Conservation (phyloP, 805 yeast genomes). For the Clavispora fructus region DNA sequence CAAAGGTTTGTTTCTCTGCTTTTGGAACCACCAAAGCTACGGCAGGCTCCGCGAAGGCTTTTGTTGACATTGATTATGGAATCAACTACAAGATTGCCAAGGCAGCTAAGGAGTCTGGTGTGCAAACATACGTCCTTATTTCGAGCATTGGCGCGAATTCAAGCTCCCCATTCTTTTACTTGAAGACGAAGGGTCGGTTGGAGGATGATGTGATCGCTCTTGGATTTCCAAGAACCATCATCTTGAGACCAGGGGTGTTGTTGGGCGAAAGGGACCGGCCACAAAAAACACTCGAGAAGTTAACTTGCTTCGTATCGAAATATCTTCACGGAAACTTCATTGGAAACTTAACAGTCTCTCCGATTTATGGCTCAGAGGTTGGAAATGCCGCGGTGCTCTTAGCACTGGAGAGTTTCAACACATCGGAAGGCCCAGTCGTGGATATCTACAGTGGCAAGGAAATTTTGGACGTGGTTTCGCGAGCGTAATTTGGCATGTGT, state of each 20-base stretch:
- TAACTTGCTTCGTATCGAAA: constrained; percentile 1
- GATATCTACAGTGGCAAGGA: constrained; percentile 17
- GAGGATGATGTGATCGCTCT: constrained; percentile 63
- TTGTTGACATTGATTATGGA: constrained; percentile 69
- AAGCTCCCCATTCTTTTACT: constrained; percentile 54
- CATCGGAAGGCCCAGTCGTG: constrained; percentile 16
- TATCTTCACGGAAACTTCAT: constrained; percentile 13
- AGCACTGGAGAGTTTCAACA: constrained; percentile 20
- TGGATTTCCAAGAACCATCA: constrained; percentile 65
- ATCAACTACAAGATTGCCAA: constrained; percentile 63
- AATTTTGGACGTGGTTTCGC: constrained; percentile 9
- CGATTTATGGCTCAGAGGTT: constrained; percentile 63
- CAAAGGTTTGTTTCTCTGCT: constrained; percentile 9
- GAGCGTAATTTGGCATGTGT: not conserved
- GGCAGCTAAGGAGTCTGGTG: constrained; percentile 68
- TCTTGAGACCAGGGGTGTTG: constrained; percentile 72
- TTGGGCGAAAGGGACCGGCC: constrained; percentile 54
- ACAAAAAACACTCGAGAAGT: constrained; percentile 28
- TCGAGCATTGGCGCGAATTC: constrained; percentile 62
- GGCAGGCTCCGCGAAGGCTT: constrained; percentile 66
- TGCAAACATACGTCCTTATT: constrained; percentile 61
- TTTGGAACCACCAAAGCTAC: constrained; percentile 16
- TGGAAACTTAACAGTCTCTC: constrained; percentile 18
- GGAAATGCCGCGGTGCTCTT: constrained; percentile 50
- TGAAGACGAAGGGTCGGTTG: constrained; percentile 66